phyloP scores from a whole-genome alignment of 805 yeast genomes.

The Lachancea dasiensis region DNA sequence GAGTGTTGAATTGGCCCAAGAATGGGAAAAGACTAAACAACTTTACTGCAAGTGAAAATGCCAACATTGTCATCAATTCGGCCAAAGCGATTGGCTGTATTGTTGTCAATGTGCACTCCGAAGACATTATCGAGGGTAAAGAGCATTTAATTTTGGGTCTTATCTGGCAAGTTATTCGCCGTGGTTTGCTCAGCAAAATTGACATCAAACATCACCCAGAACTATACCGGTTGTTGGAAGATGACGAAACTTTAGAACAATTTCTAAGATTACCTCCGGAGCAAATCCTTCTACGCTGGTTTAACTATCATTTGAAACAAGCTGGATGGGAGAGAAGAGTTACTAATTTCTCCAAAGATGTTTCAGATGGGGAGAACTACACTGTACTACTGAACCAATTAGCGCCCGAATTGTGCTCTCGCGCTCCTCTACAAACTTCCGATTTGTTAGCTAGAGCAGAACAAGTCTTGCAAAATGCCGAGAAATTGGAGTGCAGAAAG shows the following conservation, averaged over 20 bases:
- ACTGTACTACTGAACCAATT: conserved; percentile 85
- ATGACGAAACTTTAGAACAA: conserved; percentile 95
- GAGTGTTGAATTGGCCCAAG: conserved; percentile 88
- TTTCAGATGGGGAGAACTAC: conserved; percentile 92
- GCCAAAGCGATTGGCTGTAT: conserved; percentile 99
- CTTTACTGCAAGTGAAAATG: conserved; percentile 94
- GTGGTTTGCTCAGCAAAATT: conserved; percentile 90
- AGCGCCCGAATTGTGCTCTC: conserved; percentile 76
- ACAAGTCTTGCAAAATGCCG: conserved; percentile 79
- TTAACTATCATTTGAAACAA: conserved; percentile 89
- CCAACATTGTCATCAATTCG: conserved; percentile 94
- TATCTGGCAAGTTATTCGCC: conserved; percentile 95
- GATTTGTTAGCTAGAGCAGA: conserved; percentile 82
- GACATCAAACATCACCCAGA: conserved; percentile 97
- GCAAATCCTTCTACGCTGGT: conserved; percentile 94
- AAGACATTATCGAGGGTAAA: conserved; percentile 90
- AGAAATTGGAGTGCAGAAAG: conserved; percentile 85
- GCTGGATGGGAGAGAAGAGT: conserved; percentile 89
- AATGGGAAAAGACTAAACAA: conserved; percentile 77
- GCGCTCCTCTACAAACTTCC: conserved; percentile 69
- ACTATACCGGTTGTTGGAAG: conserved; percentile 87
- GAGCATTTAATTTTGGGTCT: conserved; percentile 87
- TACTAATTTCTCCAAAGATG: conserved; percentile 77
- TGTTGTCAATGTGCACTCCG: conserved; percentile 95
- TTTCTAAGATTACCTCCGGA: conserved; percentile 96